Evolutionary conservation across 2,329 filamentous ascomycete species (phyloP), one percentile per base, ranked within the genome.

Genomic region (Stagonosporopsis rhizophila): DNA sequence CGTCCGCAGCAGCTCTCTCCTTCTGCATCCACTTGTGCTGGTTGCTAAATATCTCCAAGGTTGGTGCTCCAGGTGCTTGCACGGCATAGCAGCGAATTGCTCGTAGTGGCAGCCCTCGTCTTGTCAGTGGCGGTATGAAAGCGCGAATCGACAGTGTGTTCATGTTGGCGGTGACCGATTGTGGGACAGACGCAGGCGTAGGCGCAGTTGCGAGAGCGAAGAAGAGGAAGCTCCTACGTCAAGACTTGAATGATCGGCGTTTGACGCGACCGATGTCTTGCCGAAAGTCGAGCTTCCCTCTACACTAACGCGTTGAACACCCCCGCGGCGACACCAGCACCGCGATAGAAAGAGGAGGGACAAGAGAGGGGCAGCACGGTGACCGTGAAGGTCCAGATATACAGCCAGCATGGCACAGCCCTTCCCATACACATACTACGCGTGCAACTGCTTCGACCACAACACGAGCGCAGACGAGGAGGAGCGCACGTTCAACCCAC

Each of bases 41-140:
- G 59, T 88, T 86, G 78, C 96, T 96, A 85, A 99, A 99, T 75
- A 99, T 90, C 66, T 97, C 89, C 66, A 96, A 87, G 34, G 88
- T 86, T 23, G 92, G 90, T 37, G 87, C 86, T 58, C 91, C 90
- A 2, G 91, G 83, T 19, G 90, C 84, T 77, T 92, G 89, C 56
- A 91, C 85, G 47, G 94, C 93, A 78, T 95, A 96, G 54, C 78
- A 79, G 56, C 89, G 73, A 22, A 62, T 45, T 37, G 65, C 52
- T 34, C 62, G 67, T 44, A 68, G 67, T 22, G 65, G 63, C 17
- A 67, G 19, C 32, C 62, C 66, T 48, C 66, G 67, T 17, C 67
- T 68, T 41, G 63, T 64, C 25, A 72, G 56, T 15, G 72, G 72
- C 32, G 73, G 71, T 27, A 76, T 75, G 56, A 75, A 75, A 15